phyloP scores from a whole-genome alignment of 345 rosid genomes.

The Murraya paniculata region DNA sequence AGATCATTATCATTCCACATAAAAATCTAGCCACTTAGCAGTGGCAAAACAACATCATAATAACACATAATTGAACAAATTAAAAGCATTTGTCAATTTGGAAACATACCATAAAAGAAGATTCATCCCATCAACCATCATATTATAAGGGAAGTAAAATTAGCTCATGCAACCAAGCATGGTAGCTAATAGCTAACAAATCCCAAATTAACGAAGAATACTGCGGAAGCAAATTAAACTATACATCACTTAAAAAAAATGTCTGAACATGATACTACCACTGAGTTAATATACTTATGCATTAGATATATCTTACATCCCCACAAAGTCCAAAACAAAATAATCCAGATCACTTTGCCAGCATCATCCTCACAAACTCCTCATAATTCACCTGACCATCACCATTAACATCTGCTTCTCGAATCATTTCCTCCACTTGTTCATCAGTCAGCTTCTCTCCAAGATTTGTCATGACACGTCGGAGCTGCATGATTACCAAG shows the following conservation, averaged over 20 bases:
- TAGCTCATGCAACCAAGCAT: not conserved
- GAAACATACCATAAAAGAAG: not conserved
- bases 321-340: not conserved
- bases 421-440: conserved; percentile 52
- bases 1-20: too few relatives aligned
- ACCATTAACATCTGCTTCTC: conserved; percentile 46
- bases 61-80: not conserved
- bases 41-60: not conserved
- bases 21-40: not conserved
- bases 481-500: conserved; percentile 30
- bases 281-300: not conserved
- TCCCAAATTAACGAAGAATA: not conserved
- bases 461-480: conserved; percentile 47
- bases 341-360: conserved; percentile 29
- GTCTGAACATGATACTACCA: not conserved
- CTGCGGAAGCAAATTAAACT: not conserved
- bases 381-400: conserved; percentile 53
- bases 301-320: not conserved
- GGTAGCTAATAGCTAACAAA: not conserved
- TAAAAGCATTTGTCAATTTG: not conserved
- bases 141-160: not conserved
- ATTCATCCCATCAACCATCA: not conserved
- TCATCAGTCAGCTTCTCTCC: conserved; percentile 52
- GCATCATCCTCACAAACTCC: conserved; percentile 44
- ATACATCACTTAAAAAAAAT: not conserved